Percentiles rank a stretch among this genome's conserved stretches.
These are phyloP conservation scores for Sarocladium brachiariae DNA, from an alignment of 2,329 filamentous ascomycete species.

Conservation along the genomic window DNA sequence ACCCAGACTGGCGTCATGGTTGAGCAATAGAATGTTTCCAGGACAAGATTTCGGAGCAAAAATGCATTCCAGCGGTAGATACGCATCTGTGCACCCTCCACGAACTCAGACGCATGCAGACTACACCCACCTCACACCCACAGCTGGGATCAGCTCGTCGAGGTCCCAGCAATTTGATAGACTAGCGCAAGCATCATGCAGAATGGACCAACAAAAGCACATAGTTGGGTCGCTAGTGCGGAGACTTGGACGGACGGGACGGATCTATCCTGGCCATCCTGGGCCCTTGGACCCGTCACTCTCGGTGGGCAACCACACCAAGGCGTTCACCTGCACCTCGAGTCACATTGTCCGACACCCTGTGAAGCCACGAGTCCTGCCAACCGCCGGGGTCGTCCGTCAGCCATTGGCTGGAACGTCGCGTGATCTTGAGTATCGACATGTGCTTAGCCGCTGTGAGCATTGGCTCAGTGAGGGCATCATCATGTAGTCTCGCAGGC, in stretches of 20 bases:
- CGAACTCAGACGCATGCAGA: background rate
- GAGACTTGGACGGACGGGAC: slow-evolving; percentile 6
- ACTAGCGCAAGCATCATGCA: slow-evolving; percentile 9
- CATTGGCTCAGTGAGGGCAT: background rate
- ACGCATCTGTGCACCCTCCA: background rate
- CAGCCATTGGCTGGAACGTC: slow-evolving; percentile 7
- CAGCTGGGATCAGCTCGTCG: background rate
- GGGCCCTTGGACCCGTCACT: slow-evolving; percentile 1
- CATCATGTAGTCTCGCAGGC: background rate
- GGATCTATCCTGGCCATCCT: slow-evolving; percentile 8
- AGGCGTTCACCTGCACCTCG: background rate
- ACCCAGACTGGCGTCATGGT: background rate
- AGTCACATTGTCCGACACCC: slow-evolving; percentile 7
- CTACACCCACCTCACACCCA: background rate
- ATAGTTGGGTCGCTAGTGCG: slow-evolving; percentile 4
- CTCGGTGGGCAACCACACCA: slow-evolving; percentile 3
- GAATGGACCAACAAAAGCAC: slow-evolving; percentile 2
- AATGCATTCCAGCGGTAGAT: background rate
- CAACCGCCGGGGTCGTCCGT: background rate
- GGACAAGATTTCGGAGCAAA: background rate
- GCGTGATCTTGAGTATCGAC: slow-evolving; percentile 6
- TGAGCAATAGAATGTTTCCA: background rate
- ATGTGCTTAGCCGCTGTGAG: slow-evolving; percentile 3
- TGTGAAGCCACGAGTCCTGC: slow-evolving; percentile 8
- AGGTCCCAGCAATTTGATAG: slow-evolving; percentile 8